Percentiles rank a stretch among this genome's conserved stretches.
These are phyloP conservation scores for Boletus barrowsii DNA, from an alignment of 768 basidiomycete genomes.

Conservation along the genomic window DNA sequence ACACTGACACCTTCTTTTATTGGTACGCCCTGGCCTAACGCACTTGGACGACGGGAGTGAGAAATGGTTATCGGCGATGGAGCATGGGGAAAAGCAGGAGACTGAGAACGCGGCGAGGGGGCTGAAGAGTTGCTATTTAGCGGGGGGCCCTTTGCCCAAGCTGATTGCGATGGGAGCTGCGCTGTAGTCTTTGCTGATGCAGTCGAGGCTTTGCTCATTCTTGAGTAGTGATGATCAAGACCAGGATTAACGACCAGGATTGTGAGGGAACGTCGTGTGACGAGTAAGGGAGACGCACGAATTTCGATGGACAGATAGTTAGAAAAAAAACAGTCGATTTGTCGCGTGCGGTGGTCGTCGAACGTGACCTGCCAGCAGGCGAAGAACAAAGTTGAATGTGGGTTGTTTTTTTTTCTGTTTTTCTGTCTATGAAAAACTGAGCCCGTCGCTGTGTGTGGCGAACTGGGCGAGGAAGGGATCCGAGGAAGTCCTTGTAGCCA, in stretches of 20 bases:
- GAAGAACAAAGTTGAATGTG: slow-evolving; percentile 56
- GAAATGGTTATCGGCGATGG: slow-evolving; percentile 46
- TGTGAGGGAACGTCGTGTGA: not conserved
- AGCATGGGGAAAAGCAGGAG: slow-evolving; percentile 59
- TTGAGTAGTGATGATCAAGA: slow-evolving; percentile 27
- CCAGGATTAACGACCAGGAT: not conserved
- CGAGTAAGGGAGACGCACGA: slow-evolving; percentile 33
- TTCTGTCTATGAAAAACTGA: slow-evolving; percentile 38
- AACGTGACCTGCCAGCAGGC: slow-evolving; percentile 92
- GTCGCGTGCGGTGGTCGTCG: slow-evolving; percentile 78
- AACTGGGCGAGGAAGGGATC: slow-evolving; percentile 26
- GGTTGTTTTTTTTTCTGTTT: slow-evolving; percentile 23
- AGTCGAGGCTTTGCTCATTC: slow-evolving; percentile 94
- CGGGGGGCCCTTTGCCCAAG: slow-evolving; percentile 90
- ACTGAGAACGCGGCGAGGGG: slow-evolving; percentile 72
- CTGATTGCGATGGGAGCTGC: slow-evolving; percentile 77
- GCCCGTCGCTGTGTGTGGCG: slow-evolving; percentile 38
- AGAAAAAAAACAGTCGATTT: slow-evolving; percentile 47
- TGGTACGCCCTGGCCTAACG: slow-evolving; percentile 65
- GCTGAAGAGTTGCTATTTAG: slow-evolving; percentile 46
- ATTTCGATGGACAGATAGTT: slow-evolving; percentile 44
- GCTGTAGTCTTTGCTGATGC: slow-evolving; percentile 69
- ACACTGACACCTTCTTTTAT: slow-evolving; percentile 80
- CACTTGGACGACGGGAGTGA: slow-evolving; percentile 78
- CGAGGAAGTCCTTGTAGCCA: slow-evolving; percentile 34